Percentiles rank a stretch among this genome's conserved stretches.
Conservation (phyloP, 768 basidiomycete species). For the Postia placenta region DNA sequence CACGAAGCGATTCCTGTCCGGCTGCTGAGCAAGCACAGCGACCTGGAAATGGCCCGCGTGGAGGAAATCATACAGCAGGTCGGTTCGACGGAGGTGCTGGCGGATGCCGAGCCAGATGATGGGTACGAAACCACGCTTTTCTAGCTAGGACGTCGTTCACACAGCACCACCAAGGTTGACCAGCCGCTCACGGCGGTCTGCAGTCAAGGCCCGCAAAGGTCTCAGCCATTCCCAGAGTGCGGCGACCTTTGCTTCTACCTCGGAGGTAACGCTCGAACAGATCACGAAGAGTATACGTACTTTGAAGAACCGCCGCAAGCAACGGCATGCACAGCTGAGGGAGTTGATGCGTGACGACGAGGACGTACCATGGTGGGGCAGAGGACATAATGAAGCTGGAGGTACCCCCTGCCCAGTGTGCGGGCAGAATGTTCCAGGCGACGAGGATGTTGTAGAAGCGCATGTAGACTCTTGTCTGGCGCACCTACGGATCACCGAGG, state of each 20-base stretch:
- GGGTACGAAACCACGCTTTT: slow-evolving; percentile 37
- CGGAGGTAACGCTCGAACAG: slow-evolving; percentile 22
- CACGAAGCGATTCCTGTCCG: slow-evolving; percentile 66
- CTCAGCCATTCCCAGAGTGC: slow-evolving; percentile 5
- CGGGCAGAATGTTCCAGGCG: slow-evolving; percentile 47
- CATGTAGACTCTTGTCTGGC: slow-evolving; percentile 80
- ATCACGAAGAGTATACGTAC: slow-evolving; percentile 48
- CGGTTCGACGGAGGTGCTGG: slow-evolving; percentile 52
- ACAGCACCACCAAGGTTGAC: slow-evolving; percentile 23
- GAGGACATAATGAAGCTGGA: slow-evolving; percentile 25
- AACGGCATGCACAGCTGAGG: slow-evolving; percentile 58
- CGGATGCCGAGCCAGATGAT: slow-evolving; percentile 46
- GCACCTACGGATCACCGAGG: slow-evolving; percentile 40
- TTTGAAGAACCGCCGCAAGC: slow-evolving; percentile 67
- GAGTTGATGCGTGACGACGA: slow-evolving; percentile 63
- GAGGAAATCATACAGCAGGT: slow-evolving; percentile 60
- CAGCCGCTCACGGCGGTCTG: slow-evolving; percentile 36
- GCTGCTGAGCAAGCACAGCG: slow-evolving; percentile 57
- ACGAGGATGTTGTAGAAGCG: slow-evolving; percentile 67
- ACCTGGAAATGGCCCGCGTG: slow-evolving; percentile 62
- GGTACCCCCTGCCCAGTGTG: slow-evolving; percentile 70
- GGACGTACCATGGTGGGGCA: slow-evolving; percentile 25
- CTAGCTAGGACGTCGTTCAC: neutral
- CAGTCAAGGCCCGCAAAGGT: slow-evolving; percentile 37
- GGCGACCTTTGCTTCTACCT: slow-evolving; percentile 6